Conservation (phyloP, 176 grass and related monocot genomes). For the Paspalum vaginatum region DNA sequence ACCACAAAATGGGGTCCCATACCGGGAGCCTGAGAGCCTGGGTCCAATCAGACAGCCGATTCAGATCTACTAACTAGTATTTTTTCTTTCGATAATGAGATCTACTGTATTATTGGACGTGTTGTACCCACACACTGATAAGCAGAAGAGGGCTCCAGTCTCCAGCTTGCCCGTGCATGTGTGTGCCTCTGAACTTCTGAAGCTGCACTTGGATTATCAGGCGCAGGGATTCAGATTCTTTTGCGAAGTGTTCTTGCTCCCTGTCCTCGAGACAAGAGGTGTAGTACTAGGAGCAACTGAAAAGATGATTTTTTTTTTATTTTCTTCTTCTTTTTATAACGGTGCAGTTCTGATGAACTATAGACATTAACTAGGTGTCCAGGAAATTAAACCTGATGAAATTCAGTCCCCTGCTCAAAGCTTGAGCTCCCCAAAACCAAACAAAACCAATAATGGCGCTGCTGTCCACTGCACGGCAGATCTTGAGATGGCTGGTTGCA, state of each 20-base stretch:
- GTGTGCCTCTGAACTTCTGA: neutral
- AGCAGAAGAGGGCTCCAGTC: neutral
- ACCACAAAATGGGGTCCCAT: neutral
- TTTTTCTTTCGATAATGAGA: no score
- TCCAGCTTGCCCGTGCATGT: neutral
- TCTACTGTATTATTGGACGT: neutral
- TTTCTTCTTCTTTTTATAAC: neutral
- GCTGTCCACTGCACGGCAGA: constrained; percentile 24
- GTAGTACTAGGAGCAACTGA: neutral
- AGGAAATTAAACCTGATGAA: neutral
- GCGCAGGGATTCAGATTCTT: neutral
- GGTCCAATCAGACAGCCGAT: constrained; percentile 8
- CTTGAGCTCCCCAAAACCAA: neutral
- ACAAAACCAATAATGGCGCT: neutral
- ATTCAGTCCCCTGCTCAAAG: neutral
- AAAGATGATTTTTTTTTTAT: neutral
- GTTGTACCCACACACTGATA: neutral
- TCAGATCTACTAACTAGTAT: neutral
- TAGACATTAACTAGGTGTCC: no score
- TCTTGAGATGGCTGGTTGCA: neutral
- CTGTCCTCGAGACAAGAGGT: neutral
- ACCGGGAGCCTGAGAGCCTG: no score
- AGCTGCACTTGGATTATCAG: neutral
- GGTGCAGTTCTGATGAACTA: neutral
- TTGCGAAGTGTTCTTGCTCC: neutral